Evolutionary conservation across 2,329 filamentous ascomycete genomes (phyloP).

Genomic region (Exophiala viscosa): DNA sequence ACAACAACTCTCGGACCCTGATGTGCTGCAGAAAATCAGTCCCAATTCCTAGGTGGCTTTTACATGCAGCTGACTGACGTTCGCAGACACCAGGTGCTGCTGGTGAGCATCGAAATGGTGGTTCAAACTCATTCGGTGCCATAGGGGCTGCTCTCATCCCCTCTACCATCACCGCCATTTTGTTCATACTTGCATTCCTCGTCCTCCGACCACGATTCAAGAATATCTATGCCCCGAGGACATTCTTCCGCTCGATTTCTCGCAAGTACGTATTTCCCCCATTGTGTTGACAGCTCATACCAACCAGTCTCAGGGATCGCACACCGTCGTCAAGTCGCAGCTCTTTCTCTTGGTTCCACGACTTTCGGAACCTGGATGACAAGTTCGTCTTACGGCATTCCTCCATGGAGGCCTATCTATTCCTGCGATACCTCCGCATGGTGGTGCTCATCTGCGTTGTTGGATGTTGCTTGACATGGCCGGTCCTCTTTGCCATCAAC

Average conservation of each 20-base stretch:
- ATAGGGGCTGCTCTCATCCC: conserved; percentile 49
- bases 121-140: conserved; percentile 48
- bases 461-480: conserved; percentile 81
- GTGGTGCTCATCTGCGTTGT: conserved; percentile 73
- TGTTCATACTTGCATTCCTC: conserved; percentile 46
- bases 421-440: conserved; percentile 80
- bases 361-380: conserved; percentile 60
- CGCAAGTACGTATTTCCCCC: conserved; percentile 32
- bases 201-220: conserved; percentile 44
- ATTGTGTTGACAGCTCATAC: not conserved
- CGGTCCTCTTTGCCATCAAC: conserved; percentile 85
- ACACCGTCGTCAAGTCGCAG: conserved; percentile 27
- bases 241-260: conserved; percentile 28
- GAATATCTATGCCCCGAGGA: conserved; percentile 47
- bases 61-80: conserved; percentile 1
- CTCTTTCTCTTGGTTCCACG: conserved; percentile 22
- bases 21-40: not conserved
- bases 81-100: conserved; percentile 12
- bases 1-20: not conserved
- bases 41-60: not conserved
- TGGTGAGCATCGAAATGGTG: conserved; percentile 23
- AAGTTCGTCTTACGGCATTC: conserved; percentile 83
- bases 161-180: conserved; percentile 41
- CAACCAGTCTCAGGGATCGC: conserved; percentile 18
- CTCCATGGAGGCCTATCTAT: conserved; percentile 87